phyloP scores from a whole-genome alignment of 2,329 filamentous ascomycete species.

The Capronia epimyces region DNA sequence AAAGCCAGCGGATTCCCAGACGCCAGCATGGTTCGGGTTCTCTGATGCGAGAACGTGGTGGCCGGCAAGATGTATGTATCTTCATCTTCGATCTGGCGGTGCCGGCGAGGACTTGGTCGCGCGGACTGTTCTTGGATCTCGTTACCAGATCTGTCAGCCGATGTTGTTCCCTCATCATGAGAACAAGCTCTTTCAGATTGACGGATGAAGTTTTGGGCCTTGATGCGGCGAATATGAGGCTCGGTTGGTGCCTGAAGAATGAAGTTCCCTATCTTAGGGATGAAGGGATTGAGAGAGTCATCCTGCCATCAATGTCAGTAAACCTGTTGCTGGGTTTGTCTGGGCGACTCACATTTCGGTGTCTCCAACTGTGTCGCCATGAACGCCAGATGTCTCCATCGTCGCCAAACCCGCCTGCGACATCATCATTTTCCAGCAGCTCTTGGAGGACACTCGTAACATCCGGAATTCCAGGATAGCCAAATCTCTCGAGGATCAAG shows the following conservation, averaged over 20 bases:
- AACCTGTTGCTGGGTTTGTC: neutral
- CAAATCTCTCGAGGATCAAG: slow-evolving; percentile 27
- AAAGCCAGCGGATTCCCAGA: neutral
- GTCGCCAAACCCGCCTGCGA: slow-evolving; percentile 26
- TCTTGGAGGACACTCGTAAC: slow-evolving; percentile 30
- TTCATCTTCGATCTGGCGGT: slow-evolving; percentile 1
- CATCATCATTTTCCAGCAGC: slow-evolving; percentile 28
- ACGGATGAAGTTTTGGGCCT: slow-evolving; percentile 24
- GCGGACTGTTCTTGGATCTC: neutral
- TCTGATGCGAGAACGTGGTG: slow-evolving; percentile 12
- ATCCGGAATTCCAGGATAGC: slow-evolving; percentile 23
- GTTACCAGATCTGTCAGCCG: slow-evolving; percentile 1
- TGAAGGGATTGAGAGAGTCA: slow-evolving; percentile 26
- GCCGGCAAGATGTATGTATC: slow-evolving; percentile 7
- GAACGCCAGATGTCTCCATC: slow-evolving; percentile 30
- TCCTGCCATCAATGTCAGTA: slow-evolving; percentile 17
- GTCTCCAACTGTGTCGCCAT: slow-evolving; percentile 30
- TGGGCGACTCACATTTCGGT: slow-evolving; percentile 27
- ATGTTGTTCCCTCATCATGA: slow-evolving; percentile 1
- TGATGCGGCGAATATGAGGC: slow-evolving; percentile 22
- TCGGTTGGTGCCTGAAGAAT: slow-evolving; percentile 25
- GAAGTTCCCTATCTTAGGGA: slow-evolving; percentile 24
- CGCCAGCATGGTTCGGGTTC: slow-evolving; percentile 13
- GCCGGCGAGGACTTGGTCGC: neutral
- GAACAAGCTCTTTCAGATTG: slow-evolving; percentile 1